A percentile compares a stretch with the other conserved stretches of the same genome.
Evolutionary conservation across 1,284 basidiomycete species (phyloP).

Genomic region (Meira nashicola): DNA sequence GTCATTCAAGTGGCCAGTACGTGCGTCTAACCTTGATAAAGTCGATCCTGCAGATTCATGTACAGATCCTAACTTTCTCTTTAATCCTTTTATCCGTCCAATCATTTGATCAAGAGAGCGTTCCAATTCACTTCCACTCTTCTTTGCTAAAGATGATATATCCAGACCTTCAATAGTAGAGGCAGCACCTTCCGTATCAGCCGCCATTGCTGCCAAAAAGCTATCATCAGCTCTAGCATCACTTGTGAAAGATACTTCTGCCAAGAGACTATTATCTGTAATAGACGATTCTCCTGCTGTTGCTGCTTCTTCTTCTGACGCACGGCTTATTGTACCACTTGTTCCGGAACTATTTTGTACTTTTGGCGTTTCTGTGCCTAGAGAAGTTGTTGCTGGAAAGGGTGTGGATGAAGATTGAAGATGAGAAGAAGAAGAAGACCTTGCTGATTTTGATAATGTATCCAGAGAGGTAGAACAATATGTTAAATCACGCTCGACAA

Average conservation of each 20-base stretch:
- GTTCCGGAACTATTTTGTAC: not conserved
- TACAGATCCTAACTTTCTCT: slow-evolving; percentile 60
- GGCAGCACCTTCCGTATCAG: not conserved
- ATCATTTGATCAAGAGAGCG: slow-evolving; percentile 71
- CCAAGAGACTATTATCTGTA: not conserved
- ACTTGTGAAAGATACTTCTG: not conserved
- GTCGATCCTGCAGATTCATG: slow-evolving; percentile 8
- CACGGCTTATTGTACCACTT: not conserved
- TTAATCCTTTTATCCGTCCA: slow-evolving; percentile 67
- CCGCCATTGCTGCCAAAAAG: not conserved
- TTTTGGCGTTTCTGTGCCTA: no score
- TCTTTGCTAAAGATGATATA: slow-evolving; percentile 5
- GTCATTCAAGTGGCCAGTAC: slow-evolving; percentile 26
- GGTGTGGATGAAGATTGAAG: not conserved
- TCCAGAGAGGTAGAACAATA: slow-evolving; percentile 20
- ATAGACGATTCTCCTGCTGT: not conserved
- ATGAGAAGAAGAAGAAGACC: no score
- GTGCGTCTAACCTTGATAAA: slow-evolving; percentile 23
- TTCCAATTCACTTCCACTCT: slow-evolving; percentile 15
- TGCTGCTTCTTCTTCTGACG: not conserved
- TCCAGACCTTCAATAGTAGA: not conserved
- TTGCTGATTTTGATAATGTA: not conserved
- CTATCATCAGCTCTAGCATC: slow-evolving; percentile 1
- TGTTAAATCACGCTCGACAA: slow-evolving; percentile 31
- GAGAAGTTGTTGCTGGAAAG: not conserved